Conservation (phyloP, 371 early-diverging fungal genomes). For the Mycotypha africana region DNA sequence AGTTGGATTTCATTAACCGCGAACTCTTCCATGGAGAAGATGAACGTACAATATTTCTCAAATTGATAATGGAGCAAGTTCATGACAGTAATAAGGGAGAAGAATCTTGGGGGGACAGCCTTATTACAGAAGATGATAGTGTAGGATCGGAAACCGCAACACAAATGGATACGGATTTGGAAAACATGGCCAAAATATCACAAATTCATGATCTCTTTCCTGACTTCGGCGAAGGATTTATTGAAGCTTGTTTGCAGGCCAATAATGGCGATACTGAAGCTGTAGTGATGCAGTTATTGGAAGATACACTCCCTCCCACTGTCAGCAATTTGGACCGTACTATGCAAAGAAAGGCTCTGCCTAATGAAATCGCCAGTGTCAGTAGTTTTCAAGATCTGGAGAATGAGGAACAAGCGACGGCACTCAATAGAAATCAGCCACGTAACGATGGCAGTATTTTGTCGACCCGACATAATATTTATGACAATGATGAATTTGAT, state of each 20-base stretch:
- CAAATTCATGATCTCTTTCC: constrained; percentile 84
- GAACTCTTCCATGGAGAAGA: constrained; percentile 45
- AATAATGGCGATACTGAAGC: constrained; percentile 61
- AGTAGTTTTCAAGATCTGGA: constrained; percentile 4
- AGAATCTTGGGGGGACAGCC: constrained; percentile 16
- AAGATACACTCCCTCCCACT: constrained; percentile 61
- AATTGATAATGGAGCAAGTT: constrained; percentile 66
- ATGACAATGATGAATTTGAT: constrained; percentile 92
- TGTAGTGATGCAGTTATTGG: constrained; percentile 74
- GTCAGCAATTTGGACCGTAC: constrained; percentile 64
- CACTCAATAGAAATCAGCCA: background rate
- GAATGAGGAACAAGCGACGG: background rate
- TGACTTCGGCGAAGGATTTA: constrained; percentile 82
- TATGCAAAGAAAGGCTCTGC: constrained; percentile 34
- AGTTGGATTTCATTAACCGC: constrained; percentile 43
- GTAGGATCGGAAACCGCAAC: no score
- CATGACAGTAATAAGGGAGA: constrained; percentile 37
- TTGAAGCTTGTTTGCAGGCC: constrained; percentile 74
- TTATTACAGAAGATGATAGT: constrained; percentile 8
- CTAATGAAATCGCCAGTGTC: background rate
- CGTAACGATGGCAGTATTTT: constrained; percentile 41
- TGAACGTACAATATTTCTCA: constrained; percentile 64
- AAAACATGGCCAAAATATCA: constrained; percentile 39
- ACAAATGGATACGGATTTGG: constrained; percentile 4
- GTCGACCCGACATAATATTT: constrained; percentile 69